phyloP scores from a whole-genome alignment of 2,329 filamentous ascomycete genomes.

The Elsinoe fawcettii region DNA sequence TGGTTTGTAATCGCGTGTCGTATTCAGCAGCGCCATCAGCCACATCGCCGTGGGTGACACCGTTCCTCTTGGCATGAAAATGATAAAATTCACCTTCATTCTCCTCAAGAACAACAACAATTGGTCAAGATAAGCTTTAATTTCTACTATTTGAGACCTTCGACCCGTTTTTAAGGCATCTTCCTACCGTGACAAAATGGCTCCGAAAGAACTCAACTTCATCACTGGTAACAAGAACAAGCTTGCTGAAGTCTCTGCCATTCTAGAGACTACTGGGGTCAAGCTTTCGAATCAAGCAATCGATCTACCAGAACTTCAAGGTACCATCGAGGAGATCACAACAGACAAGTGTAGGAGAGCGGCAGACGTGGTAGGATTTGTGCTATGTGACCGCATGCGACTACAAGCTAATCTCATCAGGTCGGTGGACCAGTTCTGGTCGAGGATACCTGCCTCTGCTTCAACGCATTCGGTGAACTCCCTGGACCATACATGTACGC shows the following conservation, averaged over 20 bases:
- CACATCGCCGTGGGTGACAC: background rate
- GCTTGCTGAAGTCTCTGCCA: conserved; percentile 78
- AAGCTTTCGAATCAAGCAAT: conserved; percentile 65
- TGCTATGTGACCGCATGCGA: conserved; percentile 7
- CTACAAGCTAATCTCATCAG: conserved; percentile 37
- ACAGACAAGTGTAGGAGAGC: conserved; percentile 78
- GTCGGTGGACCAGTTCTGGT: conserved; percentile 81
- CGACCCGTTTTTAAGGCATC: no score
- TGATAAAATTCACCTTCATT: background rate
- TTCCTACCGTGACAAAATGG: conserved; percentile 34
- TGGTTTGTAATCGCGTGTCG: background rate
- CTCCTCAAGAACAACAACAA: background rate
- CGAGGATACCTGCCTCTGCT: conserved; percentile 92
- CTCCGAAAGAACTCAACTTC: conserved; percentile 64
- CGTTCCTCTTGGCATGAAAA: background rate
- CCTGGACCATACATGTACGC: conserved; percentile 92
- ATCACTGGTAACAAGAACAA: conserved; percentile 97
- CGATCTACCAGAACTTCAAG: conserved; percentile 85
- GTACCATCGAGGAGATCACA: conserved; percentile 84
- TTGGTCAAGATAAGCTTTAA: background rate
- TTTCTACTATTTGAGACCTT: no score
- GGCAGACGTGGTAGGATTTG: conserved; percentile 58
- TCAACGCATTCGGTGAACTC: conserved; percentile 80
- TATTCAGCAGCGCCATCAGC: background rate
- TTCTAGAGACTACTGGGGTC: conserved; percentile 60